Evolutionary conservation across 2,329 filamentous ascomycete species (phyloP).

Genomic region (Beauveria pseudobassiana): DNA sequence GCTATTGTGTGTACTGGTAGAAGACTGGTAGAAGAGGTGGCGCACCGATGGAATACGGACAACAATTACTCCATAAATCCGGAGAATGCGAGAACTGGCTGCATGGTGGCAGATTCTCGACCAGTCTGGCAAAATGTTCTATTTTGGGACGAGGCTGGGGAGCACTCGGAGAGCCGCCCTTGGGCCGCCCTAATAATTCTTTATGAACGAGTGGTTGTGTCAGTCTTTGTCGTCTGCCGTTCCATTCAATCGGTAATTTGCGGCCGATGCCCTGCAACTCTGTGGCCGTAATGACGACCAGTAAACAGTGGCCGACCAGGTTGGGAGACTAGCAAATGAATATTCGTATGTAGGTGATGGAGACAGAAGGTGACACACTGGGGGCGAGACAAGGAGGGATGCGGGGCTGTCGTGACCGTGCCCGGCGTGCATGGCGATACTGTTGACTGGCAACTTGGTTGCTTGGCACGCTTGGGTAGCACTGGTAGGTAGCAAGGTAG

Average conservation of each 20-base stretch:
- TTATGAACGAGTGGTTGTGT: no score
- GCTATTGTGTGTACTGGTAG: no score
- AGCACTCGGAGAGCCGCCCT: neutral
- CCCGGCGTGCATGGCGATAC: no score
- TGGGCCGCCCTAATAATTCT: neutral
- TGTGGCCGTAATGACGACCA: neutral
- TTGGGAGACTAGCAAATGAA: no score
- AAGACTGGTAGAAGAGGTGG: no score
- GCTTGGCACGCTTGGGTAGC: no score
- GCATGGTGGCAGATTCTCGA: neutral
- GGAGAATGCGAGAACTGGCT: neutral
- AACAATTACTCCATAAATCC: no score
- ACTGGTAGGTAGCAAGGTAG: no score
- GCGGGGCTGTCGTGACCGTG: neutral
- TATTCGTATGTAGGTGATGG: neutral
- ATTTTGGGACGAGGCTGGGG: neutral
- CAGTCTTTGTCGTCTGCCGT: neutral
- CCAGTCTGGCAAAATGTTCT: neutral
- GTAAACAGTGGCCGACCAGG: no score
- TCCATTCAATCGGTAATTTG: neutral
- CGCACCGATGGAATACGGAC: no score
- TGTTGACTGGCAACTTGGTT: no score
- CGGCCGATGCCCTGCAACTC: neutral
- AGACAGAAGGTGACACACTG: neutral
- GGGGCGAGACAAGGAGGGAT: neutral